Base-by-base conservation (phyloP, 371 early-diverging fungal genomes). In the Mortierella sp. region DNA sequence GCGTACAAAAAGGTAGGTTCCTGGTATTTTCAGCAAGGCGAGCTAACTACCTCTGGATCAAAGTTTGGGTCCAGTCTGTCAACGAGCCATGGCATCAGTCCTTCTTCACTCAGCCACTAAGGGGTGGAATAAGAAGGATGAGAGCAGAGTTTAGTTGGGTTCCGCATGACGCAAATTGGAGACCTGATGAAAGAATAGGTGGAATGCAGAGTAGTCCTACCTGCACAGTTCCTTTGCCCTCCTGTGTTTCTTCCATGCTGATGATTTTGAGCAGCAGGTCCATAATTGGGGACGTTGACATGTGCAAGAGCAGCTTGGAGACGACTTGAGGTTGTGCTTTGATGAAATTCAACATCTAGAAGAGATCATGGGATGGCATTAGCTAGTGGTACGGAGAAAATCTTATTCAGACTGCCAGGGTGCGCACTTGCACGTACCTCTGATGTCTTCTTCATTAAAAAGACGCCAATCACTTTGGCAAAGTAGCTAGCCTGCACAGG, bases 201-300 rank as follows among this genome's bases (percentile, higher is more conserved):
- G n/a, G n/a, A n/a, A n/a, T n/a, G n/a, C n/a, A 34, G 34, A 10
- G 34, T 4, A 34, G 34, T 48, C 61, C 38, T 69, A 93, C 93
- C 85, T 88, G 85, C 24, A 93, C 88, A 51, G 90, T 82, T 7
- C 94, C 93, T 56, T 83, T 87, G 23, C 92, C 96, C 60, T 94
- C 93, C 10, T 93, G 87, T 19, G 94, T 74, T 72, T 96, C 98
- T 64, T 95, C 96, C 59, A 96, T 80, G 64, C 94, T 93, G 61
- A 96, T 93, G n/a, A 98, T 82, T 56, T 95, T 97, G 48, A 98
- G 85, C 41, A 96, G 71, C 21, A 98, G 80, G 72, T 97, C 98
- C 78, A 94, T 93, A 42, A 97, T 90, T 2, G 96, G 88, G 23
- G 94, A 89, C 43, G 89, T 91, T 24, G 90, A 91, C 69, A 98